Evolutionary conservation across 371 early-diverging fungal species (phyloP), one percentile per base, ranked within the genome.

Genomic region (Haplosporangium sp.): DNA sequence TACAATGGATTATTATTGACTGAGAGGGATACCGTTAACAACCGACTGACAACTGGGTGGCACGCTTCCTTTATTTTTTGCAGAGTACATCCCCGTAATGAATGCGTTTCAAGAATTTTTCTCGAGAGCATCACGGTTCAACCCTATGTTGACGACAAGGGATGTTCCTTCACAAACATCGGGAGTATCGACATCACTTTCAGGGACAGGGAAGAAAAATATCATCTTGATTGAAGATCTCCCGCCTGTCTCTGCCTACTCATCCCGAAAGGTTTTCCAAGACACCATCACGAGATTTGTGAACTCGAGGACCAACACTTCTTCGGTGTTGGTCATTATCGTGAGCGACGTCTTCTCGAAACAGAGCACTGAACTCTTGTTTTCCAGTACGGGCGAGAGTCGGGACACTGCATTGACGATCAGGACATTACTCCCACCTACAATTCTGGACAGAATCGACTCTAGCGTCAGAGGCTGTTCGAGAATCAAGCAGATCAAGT

Each of bases 151-250:
- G 18, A 45, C 62, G 4, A 57, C 57, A 12, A 53, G 37, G 37
- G 52, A 52, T 10, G 5, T 41, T 10, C 23, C 62, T 36, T 57
- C 42, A 42, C 59, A 45, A 40, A 14, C 36, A 42, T 45, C 18
- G 42, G 46, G 14, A 23, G n/a, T 14, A 16, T 18, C 45, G 12
- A 10, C 18, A 36, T 10, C 54, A 16, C 23, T 21, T 7, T 38
- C 64, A 10, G 54, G 54, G 10, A 23, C 48, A 2, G 62, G 71
- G 13, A 86, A 83, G 57, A 74, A 62, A 36, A 69, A 70, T 38
- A 58, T 90, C 20, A 84, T 90, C 37, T 67, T 90, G 14, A 70
- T 90, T 29, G 90, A 90, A 70, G 90, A 90, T 53, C 64, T 89
- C 9, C 90, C 90, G 6, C 84, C 86, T 38, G 51, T 87, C 5